Evolutionary conservation across 768 basidiomycete genomes (phyloP).

Genomic region (Agaricus subrufescens): DNA sequence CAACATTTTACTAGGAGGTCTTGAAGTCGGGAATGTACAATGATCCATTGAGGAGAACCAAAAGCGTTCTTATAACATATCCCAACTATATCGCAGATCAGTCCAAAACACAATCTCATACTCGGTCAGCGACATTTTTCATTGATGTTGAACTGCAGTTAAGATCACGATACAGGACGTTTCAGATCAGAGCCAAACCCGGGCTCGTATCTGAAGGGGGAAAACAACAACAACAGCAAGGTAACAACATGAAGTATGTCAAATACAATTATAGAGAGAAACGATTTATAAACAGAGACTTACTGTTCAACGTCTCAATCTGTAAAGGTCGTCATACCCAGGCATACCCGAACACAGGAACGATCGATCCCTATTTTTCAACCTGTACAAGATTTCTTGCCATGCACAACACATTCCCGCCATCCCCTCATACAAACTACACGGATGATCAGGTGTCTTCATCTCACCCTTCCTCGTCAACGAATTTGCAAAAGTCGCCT

Average conservation of each 20-base stretch:
- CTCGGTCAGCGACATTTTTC: no score
- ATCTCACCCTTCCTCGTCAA: conserved; percentile 35
- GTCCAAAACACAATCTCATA: no score
- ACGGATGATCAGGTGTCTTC: conserved; percentile 44
- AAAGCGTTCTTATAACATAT: no score
- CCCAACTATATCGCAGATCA: no score
- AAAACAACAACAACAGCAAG: background rate
- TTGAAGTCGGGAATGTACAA: background rate
- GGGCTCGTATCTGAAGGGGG: no score
- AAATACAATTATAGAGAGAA: background rate
- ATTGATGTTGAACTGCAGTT: no score
- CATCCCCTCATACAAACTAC: conserved; percentile 54
- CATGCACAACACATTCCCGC: conserved; percentile 58
- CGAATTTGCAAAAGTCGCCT: conserved; percentile 31
- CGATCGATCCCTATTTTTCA: conserved; percentile 16
- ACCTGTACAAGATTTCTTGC: conserved; percentile 35
- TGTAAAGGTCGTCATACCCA: conserved; percentile 34
- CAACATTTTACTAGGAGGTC: no score
- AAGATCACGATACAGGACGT: no score
- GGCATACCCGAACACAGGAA: conserved; percentile 29
- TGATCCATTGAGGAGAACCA: no score
- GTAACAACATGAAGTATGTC: background rate
- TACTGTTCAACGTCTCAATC: background rate
- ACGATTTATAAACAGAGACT: background rate
- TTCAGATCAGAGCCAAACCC: no score